Base-by-base conservation (phyloP, 805 yeast species). In the Candida anglica region DNA sequence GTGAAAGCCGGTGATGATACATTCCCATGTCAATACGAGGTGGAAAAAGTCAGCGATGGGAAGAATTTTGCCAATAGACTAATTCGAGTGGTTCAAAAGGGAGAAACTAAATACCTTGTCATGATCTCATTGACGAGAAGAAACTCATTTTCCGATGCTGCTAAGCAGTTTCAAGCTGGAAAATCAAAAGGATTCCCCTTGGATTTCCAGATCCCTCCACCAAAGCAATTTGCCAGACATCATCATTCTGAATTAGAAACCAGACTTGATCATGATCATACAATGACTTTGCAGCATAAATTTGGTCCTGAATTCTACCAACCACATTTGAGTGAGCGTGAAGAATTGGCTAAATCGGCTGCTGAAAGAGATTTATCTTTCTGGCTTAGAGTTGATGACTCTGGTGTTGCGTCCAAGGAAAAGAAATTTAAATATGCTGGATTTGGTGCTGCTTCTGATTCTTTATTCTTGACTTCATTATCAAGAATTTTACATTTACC, bases 1-100 rank as follows among this genome's bases (percentile, higher is more conserved):
- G 53, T 63, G 16, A 60, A 60, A 38, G 63, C 66, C 9, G 67
- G 62, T n/a, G 52, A 47, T 34, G 69, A 60, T 34, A 31, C 41
- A 11, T 32, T 26, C 2, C 53, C 53, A 2, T 53, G 66, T 34
- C 46, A 46, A 25, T 63, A 55, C 44, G 48, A 51, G 21, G 66
- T 64, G 8, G 68, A 62, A 32, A 50, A 50, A 19, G 38, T 58
- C n/a, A 55, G 52, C 36, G 56, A 56, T 20, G 69, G 69, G 5
- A 55, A 53, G 28, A 52, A 50, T 24, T 66, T 62, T 44, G 60
- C 63, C 28, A 61, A 58, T 38, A 38, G 70, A 14, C 39, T 50
- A 32, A 50, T 66, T 5, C 42, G 54, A 22, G 65, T 53, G 3
- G 25, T 34, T 5, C 71, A 66, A 41, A 41, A 55, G 16, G 54